A percentile compares a stretch with the other conserved stretches of the same genome.
phyloP scores from a whole-genome alignment of 805 yeast species.

The Starmerella kuoi region DNA sequence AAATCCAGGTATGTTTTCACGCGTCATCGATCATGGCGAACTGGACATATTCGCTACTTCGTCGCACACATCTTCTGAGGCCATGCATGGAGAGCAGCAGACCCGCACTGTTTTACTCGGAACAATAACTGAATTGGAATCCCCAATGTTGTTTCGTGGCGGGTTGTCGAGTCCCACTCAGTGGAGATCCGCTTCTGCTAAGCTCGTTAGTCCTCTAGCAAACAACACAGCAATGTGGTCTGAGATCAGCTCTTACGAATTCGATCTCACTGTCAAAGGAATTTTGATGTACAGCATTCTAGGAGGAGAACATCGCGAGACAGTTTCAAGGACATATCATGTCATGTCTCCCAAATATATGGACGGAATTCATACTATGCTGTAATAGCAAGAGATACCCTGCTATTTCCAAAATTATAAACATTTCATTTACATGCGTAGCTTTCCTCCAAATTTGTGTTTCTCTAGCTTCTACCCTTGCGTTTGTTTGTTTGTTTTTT shows the following conservation, averaged over 20 bases:
- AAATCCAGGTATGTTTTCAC: slow-evolving; percentile 75
- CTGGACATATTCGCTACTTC: slow-evolving; percentile 62
- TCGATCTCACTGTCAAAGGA: slow-evolving; percentile 76
- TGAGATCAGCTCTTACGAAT: slow-evolving; percentile 60
- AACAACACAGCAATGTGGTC: slow-evolving; percentile 44
- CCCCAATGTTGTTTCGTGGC: slow-evolving; percentile 64
- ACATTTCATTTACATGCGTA: too few species aligned
- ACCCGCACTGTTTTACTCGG: slow-evolving; percentile 66
- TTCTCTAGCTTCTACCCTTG: too few species aligned
- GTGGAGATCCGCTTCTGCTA: slow-evolving; percentile 55
- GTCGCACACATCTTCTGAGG: not conserved
- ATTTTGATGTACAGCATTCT: slow-evolving; percentile 63
- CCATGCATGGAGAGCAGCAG: not conserved
- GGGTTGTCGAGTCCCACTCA: slow-evolving; percentile 59
- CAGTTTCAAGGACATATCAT: slow-evolving; percentile 19
- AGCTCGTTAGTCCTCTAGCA: slow-evolving; percentile 59
- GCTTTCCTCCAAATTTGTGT: too few species aligned
- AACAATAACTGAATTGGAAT: slow-evolving; percentile 49
- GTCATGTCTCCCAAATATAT: slow-evolving; percentile 9
- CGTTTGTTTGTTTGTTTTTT: too few species aligned
- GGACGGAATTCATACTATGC: slow-evolving; percentile 3
- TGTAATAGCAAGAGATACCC: too few species aligned
- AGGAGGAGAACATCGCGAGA: slow-evolving; percentile 24
- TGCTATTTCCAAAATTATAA: too few species aligned
- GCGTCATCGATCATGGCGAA: slow-evolving; percentile 51